These are phyloP conservation scores for Didymella segeticola DNA, from an alignment of 2,329 filamentous ascomycete genomes.

Conservation along the genomic window DNA sequence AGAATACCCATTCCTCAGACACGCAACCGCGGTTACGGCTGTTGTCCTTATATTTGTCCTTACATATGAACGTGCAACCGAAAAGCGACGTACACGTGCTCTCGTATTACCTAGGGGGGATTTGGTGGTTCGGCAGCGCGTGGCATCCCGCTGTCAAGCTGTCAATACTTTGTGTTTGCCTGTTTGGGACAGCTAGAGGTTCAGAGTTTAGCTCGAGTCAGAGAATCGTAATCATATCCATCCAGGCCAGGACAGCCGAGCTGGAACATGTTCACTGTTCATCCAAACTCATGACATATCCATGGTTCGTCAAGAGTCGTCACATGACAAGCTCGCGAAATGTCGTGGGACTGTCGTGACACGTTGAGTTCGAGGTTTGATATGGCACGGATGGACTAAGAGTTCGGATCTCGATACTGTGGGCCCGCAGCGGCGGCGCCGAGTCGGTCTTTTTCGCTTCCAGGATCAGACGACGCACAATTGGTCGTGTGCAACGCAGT, in stretches of 20 bases:
- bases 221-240: not conserved
- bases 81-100: conserved; percentile 6
- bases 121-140: conserved; percentile 14
- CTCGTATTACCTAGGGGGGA: not conserved
- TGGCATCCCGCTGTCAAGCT: conserved; percentile 21
- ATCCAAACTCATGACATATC: not conserved
- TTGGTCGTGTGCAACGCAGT: conserved; percentile 17
- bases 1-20: not conserved
- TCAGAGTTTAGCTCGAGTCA: conserved; percentile 10
- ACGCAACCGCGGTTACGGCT: not conserved
- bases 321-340: conserved; percentile 2
- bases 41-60: no score
- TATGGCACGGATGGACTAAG: not conserved
- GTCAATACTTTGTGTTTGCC: conserved; percentile 4
- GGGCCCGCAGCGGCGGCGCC: conserved; percentile 16
- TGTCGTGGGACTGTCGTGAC: conserved; percentile 12
- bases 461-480: conserved; percentile 15
- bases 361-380: conserved; percentile 6
- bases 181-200: conserved; percentile 6
- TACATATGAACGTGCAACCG: conserved; percentile 8
- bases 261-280: not conserved
- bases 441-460: conserved; percentile 14
- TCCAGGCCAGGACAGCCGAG: not conserved
- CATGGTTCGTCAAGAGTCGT: not conserved
- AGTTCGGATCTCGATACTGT: conserved; percentile 14